These are phyloP conservation scores for Phytomonas francai DNA, from an alignment of 208 protist genomes.

Conservation along the genomic window DNA sequence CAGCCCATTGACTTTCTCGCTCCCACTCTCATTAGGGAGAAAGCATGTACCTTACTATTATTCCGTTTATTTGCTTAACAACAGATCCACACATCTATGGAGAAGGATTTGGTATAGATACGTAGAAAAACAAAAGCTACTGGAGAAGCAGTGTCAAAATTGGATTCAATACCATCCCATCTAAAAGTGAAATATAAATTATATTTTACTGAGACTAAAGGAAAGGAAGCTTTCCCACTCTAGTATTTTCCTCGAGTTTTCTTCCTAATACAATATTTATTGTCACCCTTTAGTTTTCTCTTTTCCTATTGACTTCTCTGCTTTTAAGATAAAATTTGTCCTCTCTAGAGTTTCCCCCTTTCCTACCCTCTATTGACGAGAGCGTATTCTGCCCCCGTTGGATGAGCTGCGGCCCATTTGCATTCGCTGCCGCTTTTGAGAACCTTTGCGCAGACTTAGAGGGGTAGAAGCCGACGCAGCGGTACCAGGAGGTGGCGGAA, in stretches of 20 bases:
- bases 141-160: background rate
- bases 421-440: background rate
- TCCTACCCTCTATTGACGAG: background rate
- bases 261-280: background rate
- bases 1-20: background rate
- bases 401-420: background rate
- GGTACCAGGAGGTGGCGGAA: slow-evolving; percentile 16
- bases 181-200: background rate
- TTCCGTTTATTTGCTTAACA: background rate
- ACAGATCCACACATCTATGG: background rate
- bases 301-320: background rate
- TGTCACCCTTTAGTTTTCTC: background rate
- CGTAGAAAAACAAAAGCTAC: background rate
- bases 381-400: background rate
- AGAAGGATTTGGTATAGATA: background rate
- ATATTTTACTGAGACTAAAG: background rate
- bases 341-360: background rate
- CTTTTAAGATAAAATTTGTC: background rate
- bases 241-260: background rate
- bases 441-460: slow-evolving; percentile 9
- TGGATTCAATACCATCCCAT: background rate
- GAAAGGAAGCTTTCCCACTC: background rate
- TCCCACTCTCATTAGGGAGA: background rate
- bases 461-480: slow-evolving; percentile 10
- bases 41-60: background rate